These are phyloP conservation scores for Aspergillus clavatus DNA, from an alignment of 2,329 filamentous ascomycete species.

Conservation along the genomic window DNA sequence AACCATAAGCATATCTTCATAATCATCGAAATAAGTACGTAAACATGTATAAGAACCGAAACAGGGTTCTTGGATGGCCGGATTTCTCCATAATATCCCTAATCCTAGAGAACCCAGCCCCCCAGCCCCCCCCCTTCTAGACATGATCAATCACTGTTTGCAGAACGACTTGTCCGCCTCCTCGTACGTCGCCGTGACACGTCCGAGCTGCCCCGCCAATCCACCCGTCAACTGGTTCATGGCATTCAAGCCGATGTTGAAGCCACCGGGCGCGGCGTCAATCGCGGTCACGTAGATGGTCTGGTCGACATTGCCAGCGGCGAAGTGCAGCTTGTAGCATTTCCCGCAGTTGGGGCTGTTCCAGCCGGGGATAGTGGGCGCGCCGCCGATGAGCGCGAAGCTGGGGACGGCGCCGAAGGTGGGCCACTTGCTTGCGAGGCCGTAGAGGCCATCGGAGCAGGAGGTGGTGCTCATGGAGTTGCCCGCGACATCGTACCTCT, in stretches of 20 bases:
- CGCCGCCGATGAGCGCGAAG: conserved; percentile 49
- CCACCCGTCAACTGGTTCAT: conserved; percentile 48
- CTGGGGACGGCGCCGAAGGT: conserved; percentile 43
- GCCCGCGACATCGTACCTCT: conserved; percentile 59
- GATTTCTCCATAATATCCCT: too few species aligned
- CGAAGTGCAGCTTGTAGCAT: conserved; percentile 50
- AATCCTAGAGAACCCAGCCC: background rate
- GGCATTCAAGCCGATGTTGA: conserved; percentile 47
- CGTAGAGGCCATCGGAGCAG: conserved; percentile 36
- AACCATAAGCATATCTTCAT: background rate
- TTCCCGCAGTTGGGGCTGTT: conserved; percentile 48
- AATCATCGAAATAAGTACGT: too few species aligned
- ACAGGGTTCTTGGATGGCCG: too few species aligned
- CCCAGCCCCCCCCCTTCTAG: too few species aligned
- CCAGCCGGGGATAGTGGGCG: conserved; percentile 45
- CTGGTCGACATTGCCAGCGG: conserved; percentile 33
- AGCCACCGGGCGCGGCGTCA: conserved; percentile 43
- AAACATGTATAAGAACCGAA: too few species aligned
- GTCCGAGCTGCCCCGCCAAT: conserved; percentile 42
- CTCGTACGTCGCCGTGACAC: conserved; percentile 33
- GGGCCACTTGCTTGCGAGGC: conserved; percentile 27
- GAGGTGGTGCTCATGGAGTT: conserved; percentile 53
- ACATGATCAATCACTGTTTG: conserved; percentile 1
- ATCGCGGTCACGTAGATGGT: conserved; percentile 48
- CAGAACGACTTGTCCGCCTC: conserved; percentile 17